Percentiles rank a stretch among this genome's conserved stretches.
These are phyloP conservation scores for Exophiala bonariae DNA, from an alignment of 2,329 filamentous ascomycete species.

Conservation along the genomic window DNA sequence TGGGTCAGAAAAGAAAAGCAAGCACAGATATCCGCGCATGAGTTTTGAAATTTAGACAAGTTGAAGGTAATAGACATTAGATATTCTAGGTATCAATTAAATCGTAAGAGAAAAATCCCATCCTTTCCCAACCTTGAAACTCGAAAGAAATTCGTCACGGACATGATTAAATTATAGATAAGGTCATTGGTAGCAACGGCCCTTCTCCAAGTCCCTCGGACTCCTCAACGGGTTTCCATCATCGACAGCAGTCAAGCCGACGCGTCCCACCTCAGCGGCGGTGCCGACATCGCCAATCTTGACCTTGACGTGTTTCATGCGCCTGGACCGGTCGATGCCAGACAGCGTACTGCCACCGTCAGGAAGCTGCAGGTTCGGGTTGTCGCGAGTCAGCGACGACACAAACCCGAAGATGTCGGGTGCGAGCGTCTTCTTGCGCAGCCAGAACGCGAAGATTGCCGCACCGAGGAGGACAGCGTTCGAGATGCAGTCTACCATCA, in stretches of 20 bases:
- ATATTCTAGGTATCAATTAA: too few species aligned
- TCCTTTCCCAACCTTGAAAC: too few species aligned
- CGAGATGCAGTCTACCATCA: constrained; percentile 3
- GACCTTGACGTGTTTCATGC: constrained; percentile 26
- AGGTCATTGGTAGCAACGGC: background rate
- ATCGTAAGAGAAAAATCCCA: too few species aligned
- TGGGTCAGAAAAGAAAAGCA: too few species aligned
- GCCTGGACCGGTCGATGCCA: constrained; percentile 20
- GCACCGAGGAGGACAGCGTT: background rate
- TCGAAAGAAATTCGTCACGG: too few species aligned
- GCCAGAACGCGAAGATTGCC: background rate
- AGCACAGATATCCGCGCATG: too few species aligned
- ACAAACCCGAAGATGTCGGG: constrained; percentile 22
- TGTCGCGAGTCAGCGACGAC: constrained; percentile 27
- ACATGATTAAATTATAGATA: too few species aligned
- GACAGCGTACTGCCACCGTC: constrained; percentile 26
- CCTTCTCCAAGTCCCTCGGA: background rate
- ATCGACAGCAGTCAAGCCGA: constrained; percentile 10
- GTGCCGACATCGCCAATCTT: constrained; percentile 26
- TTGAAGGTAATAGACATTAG: too few species aligned
- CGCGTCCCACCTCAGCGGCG: constrained; percentile 19
- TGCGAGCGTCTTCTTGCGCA: background rate
- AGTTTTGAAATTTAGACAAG: too few species aligned
- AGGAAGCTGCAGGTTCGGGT: constrained; percentile 25
- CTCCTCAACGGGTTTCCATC: background rate